Evolutionary conservation across 2,329 filamentous ascomycete genomes (phyloP).

Genomic region (Alternaria arborescens): DNA sequence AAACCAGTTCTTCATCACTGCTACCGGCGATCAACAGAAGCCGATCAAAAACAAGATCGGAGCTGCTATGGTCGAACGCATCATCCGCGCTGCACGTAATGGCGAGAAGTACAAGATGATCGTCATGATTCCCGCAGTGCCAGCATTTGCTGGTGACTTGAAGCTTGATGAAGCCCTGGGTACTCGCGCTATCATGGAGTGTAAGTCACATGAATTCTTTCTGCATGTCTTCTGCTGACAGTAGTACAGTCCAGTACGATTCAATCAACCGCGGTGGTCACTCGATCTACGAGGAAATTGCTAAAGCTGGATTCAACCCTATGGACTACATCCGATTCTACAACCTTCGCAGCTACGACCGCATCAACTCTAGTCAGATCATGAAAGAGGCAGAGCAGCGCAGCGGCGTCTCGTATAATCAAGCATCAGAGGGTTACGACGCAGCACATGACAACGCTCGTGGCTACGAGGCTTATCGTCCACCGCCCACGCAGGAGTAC

Average conservation of each 20-base stretch:
- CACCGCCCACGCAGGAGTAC: constrained; percentile 47
- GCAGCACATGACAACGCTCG: constrained; percentile 57
- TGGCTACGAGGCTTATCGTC: constrained; percentile 46
- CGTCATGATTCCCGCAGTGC: constrained; percentile 80
- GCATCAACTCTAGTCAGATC: constrained; percentile 74
- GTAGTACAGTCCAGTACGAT: constrained; percentile 70
- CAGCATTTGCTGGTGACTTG: constrained; percentile 83
- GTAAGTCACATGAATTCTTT: neutral
- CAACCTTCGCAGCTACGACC: constrained; percentile 84
- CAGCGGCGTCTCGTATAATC: constrained; percentile 73
- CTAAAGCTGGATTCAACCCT: constrained; percentile 72
- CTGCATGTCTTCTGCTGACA: neutral
- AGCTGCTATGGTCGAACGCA: constrained; percentile 78
- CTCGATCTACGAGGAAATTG: constrained; percentile 78
- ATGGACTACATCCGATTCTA: constrained; percentile 82
- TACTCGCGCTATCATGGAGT: constrained; percentile 85
- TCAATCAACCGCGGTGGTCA: constrained; percentile 79
- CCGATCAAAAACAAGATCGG: constrained; percentile 82
- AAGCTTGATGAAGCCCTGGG: constrained; percentile 75
- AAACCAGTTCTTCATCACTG: constrained; percentile 90
- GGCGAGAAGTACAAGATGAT: constrained; percentile 76
- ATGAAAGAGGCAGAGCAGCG: constrained; percentile 68
- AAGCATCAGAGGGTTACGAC: constrained; percentile 71
- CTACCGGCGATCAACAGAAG: constrained; percentile 73
- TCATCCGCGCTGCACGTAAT: constrained; percentile 72